Conservation (phyloP, 2,329 filamentous ascomycete genomes). For the Ascochyta koolunga region DNA sequence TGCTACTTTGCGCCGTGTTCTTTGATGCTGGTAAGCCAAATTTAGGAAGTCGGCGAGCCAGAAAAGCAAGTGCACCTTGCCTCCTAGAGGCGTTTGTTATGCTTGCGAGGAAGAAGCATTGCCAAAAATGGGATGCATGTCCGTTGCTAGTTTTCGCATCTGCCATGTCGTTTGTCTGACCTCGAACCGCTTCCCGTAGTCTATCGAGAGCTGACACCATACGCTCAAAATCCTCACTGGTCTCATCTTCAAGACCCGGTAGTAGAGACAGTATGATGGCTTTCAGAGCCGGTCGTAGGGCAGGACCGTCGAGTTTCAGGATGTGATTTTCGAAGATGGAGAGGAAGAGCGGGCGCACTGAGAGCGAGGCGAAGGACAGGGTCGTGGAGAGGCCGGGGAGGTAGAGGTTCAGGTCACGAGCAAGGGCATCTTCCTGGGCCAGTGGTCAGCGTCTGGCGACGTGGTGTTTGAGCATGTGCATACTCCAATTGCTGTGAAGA, state of each 20-base stretch:
- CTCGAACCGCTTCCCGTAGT: conserved; percentile 71
- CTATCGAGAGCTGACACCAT: conserved; percentile 79
- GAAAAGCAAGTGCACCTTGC: conserved; percentile 85
- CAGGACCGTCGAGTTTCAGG: conserved; percentile 70
- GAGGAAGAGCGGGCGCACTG: conserved; percentile 84
- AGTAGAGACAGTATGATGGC: conserved; percentile 87
- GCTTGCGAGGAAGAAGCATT: conserved; percentile 91
- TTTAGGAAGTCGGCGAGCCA: conserved; percentile 78
- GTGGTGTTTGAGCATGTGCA: conserved; percentile 23
- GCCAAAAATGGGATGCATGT: conserved; percentile 93
- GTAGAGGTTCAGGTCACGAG: conserved; percentile 83
- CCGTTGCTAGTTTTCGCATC: conserved; percentile 40
- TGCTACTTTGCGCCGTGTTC: conserved; percentile 9
- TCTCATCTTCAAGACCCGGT: conserved; percentile 93
- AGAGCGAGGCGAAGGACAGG: conserved; percentile 91
- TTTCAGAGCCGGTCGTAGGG: conserved; percentile 86
- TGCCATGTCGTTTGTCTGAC: conserved; percentile 56
- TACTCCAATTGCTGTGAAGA: conserved; percentile 85
- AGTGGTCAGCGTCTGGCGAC: conserved; percentile 30
- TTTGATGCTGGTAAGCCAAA: conserved; percentile 55
- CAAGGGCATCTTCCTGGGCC: conserved; percentile 70
- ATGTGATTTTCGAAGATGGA: conserved; percentile 83
- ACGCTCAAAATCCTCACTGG: conserved; percentile 93
- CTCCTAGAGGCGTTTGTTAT: conserved; percentile 88
- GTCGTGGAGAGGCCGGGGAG: conserved; percentile 88